These are phyloP conservation scores for Penicillium sp. DNA, from an alignment of 2,329 filamentous ascomycete genomes.

Conservation along the genomic window DNA sequence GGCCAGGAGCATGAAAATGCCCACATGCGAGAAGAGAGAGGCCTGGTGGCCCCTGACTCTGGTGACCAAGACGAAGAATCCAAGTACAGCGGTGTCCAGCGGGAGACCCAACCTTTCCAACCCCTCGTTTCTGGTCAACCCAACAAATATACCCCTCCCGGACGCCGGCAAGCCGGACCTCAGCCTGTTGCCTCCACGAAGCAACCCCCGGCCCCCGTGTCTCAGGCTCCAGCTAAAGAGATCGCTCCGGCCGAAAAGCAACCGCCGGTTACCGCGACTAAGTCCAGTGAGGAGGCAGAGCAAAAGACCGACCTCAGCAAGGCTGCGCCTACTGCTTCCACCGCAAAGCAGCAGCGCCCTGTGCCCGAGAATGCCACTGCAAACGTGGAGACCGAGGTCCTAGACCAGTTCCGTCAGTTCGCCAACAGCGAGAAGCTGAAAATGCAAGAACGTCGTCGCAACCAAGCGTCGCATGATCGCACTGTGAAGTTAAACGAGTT, in stretches of 20 bases:
- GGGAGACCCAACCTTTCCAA: conserved; percentile 62
- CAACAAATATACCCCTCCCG: conserved; percentile 87
- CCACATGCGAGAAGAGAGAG: conserved; percentile 87
- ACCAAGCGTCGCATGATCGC: conserved; percentile 67
- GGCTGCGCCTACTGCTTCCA: conserved; percentile 25
- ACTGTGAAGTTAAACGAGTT: conserved; percentile 90
- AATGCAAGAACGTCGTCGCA: conserved; percentile 57
- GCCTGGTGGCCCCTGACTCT: conserved; percentile 63
- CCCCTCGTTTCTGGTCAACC: conserved; percentile 60
- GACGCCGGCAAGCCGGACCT: conserved; percentile 73
- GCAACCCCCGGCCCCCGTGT: conserved; percentile 66
- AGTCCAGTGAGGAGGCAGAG: conserved; percentile 25
- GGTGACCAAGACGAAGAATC: conserved; percentile 82
- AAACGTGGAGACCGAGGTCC: conserved; percentile 60
- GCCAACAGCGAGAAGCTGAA: conserved; percentile 61
- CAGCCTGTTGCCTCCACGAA: conserved; percentile 79
- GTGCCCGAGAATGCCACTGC: conserved; percentile 55
- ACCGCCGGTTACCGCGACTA: conserved; percentile 21
- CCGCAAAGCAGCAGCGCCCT: conserved; percentile 35
- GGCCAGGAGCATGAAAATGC: conserved; percentile 68
- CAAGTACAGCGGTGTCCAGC: conserved; percentile 91
- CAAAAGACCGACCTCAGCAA: conserved; percentile 27
- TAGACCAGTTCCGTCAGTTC: conserved; percentile 64
- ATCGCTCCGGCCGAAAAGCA: conserved; percentile 21
- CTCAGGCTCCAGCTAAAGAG: conserved; percentile 28